Base-by-base conservation (phyloP, 805 yeast species). In the Zygoascus biomembranicola region DNA sequence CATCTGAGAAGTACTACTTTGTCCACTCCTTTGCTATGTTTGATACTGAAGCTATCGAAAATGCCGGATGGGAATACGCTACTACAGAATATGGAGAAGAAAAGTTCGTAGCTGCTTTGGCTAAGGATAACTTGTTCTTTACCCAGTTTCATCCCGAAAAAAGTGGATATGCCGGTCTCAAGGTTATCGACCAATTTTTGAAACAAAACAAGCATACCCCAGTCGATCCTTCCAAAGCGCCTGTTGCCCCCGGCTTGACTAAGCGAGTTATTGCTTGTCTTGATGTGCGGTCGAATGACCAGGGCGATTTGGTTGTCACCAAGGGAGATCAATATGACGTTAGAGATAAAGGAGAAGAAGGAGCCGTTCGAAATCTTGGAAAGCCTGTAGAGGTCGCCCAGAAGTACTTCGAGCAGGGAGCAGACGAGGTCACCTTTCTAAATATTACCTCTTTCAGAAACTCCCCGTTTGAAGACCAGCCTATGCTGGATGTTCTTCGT, bases 91-190 rank as follows among this genome's bases (percentile, higher is more conserved):
- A 94, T 68, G 95, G 95, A 1, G 67, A 80, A 28, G 90, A 94
- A 69, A 75, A 70, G 50, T 94, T 90, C 62, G 73, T 94, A 56
- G 95, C 97, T 14, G 94, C 98, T 0, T 67, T 90, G 49, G 67
- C 82, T 32, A 84, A 77, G 63, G 88, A 77, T 55, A 90, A 89
- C 58, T 73, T 92, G 10, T 87, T 94, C 70, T 96, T 97, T 44
- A 94, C 98, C 0, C 99, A 94, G 69, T 94, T 94, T 69, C 99
- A 94, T 70, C 99, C 99, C n/a, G 99, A 94, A 66, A 94, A 94
- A 69, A 88, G 97, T 2, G 99, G 99, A 11, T 66, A 74, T 20
- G 96, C 96, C 4, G 99, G 99, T 49, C 73, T 94, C 46, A 77
- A 79, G 57, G 81, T 92, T 9, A 77, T 94, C 54, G 77, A 77